Evolutionary conservation across 805 yeast species (phyloP).

Genomic region (Candida golubevii): DNA sequence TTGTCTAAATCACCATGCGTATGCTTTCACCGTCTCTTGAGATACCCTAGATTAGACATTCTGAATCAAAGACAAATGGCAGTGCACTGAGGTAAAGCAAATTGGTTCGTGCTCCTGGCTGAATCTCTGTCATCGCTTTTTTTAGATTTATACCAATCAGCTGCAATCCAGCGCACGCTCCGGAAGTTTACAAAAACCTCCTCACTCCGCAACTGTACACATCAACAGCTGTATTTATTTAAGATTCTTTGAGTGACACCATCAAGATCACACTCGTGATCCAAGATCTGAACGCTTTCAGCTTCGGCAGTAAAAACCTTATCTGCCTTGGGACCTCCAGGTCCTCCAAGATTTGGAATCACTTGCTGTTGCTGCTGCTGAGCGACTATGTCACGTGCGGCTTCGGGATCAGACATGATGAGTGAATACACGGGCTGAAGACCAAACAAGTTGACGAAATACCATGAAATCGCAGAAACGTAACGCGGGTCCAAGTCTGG

Average conservation of each 20-base stretch:
- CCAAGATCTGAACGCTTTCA: constrained; percentile 64
- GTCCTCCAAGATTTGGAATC: constrained; percentile 43
- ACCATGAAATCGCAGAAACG: constrained; percentile 95
- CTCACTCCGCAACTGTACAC: too few species aligned
- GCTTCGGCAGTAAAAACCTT: constrained; percentile 66
- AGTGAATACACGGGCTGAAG: constrained; percentile 74
- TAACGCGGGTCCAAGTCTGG: constrained; percentile 84
- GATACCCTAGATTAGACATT: too few species aligned
- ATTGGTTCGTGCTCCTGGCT: too few species aligned
- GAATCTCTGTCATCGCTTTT: too few species aligned
- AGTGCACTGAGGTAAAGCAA: too few species aligned
- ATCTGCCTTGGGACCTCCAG: constrained; percentile 59
- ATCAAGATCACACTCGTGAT: constrained; percentile 48
- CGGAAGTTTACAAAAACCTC: too few species aligned
- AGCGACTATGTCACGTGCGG: constrained; percentile 40
- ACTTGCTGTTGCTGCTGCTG: constrained; percentile 38
- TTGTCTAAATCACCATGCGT: too few species aligned
- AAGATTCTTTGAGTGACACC: constrained; percentile 41
- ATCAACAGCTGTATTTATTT: constrained; percentile 4
- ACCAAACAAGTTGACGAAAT: constrained; percentile 83
- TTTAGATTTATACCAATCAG: too few species aligned
- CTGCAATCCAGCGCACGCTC: too few species aligned
- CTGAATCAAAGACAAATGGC: too few species aligned
- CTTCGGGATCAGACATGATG: constrained; percentile 50
- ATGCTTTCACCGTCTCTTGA: too few species aligned